Conservation (phyloP, 2,329 filamentous ascomycete species). For the Aspergillus costaricaensis region DNA sequence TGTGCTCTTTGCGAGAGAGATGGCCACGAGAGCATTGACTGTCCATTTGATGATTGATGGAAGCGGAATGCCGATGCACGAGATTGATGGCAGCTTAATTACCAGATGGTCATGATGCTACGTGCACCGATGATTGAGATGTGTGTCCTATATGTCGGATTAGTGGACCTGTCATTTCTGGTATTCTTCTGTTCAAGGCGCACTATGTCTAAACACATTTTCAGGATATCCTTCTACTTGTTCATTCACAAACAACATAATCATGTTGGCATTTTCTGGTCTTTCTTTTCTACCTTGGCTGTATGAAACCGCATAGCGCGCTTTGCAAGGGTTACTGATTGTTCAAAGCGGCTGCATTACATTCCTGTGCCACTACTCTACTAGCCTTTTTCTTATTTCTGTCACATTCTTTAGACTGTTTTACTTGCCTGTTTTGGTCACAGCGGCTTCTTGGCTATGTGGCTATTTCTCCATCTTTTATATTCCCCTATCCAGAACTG, state of each 20-base stretch:
- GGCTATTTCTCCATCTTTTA: neutral
- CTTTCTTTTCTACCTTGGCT: conserved; percentile 3
- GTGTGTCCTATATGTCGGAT: neutral
- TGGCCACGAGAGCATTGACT: conserved; percentile 93
- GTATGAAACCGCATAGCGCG: neutral
- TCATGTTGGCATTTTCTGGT: neutral
- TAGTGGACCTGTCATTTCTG: neutral
- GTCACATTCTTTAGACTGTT: neutral
- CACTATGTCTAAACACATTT: neutral
- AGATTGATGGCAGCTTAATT: neutral
- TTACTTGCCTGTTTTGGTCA: neutral
- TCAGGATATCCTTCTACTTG: neutral
- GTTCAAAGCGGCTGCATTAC: neutral
- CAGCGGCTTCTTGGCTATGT: neutral
- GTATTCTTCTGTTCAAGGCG: neutral
- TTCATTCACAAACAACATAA: neutral
- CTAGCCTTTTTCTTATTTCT: neutral
- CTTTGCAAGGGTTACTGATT: neutral
- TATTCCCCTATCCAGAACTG: neutral
- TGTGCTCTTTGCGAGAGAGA: conserved; percentile 95
- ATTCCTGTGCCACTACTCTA: neutral
- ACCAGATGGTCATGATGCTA: neutral
- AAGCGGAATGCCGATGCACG: neutral
- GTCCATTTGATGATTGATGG: conserved; percentile 76
- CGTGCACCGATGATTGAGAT: neutral